Conservation (phyloP, 2,329 filamentous ascomycete species). For the Fonsecaea erecta region DNA sequence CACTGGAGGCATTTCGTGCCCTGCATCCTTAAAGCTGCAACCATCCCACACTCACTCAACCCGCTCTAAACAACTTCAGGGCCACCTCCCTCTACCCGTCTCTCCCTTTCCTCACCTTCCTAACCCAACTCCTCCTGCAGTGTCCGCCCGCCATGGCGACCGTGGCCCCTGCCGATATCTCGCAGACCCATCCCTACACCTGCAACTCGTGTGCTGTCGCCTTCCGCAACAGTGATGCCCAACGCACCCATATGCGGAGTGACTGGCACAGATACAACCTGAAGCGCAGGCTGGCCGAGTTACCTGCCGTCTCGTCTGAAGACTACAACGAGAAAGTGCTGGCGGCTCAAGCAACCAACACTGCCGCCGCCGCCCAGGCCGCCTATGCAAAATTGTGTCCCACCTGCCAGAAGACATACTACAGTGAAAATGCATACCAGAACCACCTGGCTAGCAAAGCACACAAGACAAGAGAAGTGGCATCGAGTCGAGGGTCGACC, state of each 20-base stretch:
- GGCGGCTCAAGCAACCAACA: constrained; percentile 82
- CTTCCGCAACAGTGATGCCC: constrained; percentile 89
- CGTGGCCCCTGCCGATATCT: constrained; percentile 24
- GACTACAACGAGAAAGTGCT: constrained; percentile 95
- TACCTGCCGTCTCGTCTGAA: constrained; percentile 89
- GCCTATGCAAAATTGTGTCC: constrained; percentile 83
- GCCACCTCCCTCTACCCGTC: neutral
- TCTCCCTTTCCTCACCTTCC: constrained; percentile 6
- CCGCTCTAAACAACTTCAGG: neutral
- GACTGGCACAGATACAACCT: constrained; percentile 99
- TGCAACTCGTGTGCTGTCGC: constrained; percentile 99
- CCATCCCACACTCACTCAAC: constrained; percentile 19
- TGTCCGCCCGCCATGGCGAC: constrained; percentile 33
- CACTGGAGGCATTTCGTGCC: neutral
- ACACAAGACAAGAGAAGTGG: constrained; percentile 71
- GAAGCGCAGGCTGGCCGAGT: constrained; percentile 86
- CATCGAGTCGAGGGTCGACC: constrained; percentile 50
- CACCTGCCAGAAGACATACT: constrained; percentile 88
- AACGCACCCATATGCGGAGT: constrained; percentile 94
- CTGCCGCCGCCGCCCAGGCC: constrained; percentile 83
- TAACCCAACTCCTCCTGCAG: neutral
- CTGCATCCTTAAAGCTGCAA: constrained; percentile 9
- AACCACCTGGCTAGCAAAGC: constrained; percentile 93
- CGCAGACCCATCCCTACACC: constrained; percentile 71
- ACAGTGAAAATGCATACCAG: constrained; percentile 91